Percentiles rank a stretch among this genome's conserved stretches.
phyloP scores from a whole-genome alignment of 2,329 filamentous ascomycete species.

The Aspergillus spinulosporus region DNA sequence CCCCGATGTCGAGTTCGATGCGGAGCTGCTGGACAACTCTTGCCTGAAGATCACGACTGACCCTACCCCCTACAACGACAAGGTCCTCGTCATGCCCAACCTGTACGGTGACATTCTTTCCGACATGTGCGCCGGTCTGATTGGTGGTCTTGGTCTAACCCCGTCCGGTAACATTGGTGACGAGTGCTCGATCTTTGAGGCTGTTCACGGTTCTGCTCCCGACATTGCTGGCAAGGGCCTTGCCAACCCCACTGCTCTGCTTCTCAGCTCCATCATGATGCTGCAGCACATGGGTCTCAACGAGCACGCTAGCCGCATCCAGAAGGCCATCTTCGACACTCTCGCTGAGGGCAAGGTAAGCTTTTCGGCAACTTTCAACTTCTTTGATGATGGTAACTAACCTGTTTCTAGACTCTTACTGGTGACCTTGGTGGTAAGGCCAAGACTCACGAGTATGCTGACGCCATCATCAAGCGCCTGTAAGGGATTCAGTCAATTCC shows the following conservation, averaged over 20 bases:
- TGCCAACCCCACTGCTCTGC: constrained; percentile 94
- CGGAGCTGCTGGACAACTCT: constrained; percentile 97
- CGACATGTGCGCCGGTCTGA: constrained; percentile 98
- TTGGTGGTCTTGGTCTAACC: constrained; percentile 94
- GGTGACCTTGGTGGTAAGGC: constrained; percentile 95
- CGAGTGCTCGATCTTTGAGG: constrained; percentile 99
- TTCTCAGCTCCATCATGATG: constrained; percentile 99
- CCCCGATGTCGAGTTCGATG: constrained; percentile 93
- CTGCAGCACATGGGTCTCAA: constrained; percentile 94
- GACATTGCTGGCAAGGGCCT: constrained; percentile 95
- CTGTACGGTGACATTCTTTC: constrained; percentile 99
- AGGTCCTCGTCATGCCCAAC: constrained; percentile 97
- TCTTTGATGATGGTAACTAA: constrained; percentile 82
- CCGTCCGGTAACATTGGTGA: constrained; percentile 98
- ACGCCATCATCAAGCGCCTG: constrained; percentile 77
- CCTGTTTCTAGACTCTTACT: constrained; percentile 64
- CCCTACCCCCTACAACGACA: constrained; percentile 96
- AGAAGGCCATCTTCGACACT: constrained; percentile 92
- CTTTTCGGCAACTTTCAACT: constrained; percentile 90
- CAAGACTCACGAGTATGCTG: constrained; percentile 92
- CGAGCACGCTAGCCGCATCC: constrained; percentile 81
- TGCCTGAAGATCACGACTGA: constrained; percentile 99
- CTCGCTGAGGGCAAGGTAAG: constrained; percentile 88
- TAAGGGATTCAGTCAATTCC: constrained; percentile 35
- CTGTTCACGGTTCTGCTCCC: constrained; percentile 94